phyloP scores from a whole-genome alignment of 1,284 basidiomycete genomes.

The Trametes sp. region DNA sequence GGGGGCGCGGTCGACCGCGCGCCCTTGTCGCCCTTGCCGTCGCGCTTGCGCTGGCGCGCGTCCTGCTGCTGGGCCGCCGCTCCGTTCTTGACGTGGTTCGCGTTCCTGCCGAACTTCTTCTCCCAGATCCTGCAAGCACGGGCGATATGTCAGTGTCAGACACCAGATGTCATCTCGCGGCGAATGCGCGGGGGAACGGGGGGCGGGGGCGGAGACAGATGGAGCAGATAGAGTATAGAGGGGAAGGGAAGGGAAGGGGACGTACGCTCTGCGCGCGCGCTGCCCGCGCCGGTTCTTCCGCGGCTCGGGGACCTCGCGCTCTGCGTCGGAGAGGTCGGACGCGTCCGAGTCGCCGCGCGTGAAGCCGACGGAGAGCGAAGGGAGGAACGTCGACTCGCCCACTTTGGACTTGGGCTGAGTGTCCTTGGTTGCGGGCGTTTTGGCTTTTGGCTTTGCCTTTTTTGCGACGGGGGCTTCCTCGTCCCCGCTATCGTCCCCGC shows the following conservation, averaged over 20 bases:
- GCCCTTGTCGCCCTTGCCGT: conserved; percentile 12
- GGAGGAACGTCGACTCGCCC: conserved; percentile 81
- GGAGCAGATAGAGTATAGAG: background rate
- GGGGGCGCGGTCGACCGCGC: background rate
- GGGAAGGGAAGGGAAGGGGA: conserved; percentile 36
- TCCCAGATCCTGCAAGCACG: conserved; percentile 85
- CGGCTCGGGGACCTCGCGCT: conserved; percentile 56
- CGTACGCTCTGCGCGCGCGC: conserved; percentile 89
- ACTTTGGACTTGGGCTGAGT: conserved; percentile 30
- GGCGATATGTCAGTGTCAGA: conserved; percentile 4
- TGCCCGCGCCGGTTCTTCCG: conserved; percentile 94
- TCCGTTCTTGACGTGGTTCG: conserved; percentile 87
- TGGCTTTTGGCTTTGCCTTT: conserved; percentile 16
- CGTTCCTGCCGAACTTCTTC: conserved; percentile 91
- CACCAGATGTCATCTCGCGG: background rate
- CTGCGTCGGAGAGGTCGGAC: conserved; percentile 75
- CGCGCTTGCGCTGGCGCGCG: conserved; percentile 30
- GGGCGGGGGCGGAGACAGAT: conserved; percentile 11
- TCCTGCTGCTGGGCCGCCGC: conserved; percentile 26
- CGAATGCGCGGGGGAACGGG: background rate
- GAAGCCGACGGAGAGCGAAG: conserved; percentile 88
- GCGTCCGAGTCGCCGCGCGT: conserved; percentile 81
- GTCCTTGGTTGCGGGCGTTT: conserved; percentile 16
- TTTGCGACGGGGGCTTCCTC: conserved; percentile 22
- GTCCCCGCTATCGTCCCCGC: conserved; percentile 29